These are phyloP conservation scores for Sphagnum fallax DNA, from an alignment of 228 moss, liverwort and hornwort species.

Conservation along the genomic window DNA sequence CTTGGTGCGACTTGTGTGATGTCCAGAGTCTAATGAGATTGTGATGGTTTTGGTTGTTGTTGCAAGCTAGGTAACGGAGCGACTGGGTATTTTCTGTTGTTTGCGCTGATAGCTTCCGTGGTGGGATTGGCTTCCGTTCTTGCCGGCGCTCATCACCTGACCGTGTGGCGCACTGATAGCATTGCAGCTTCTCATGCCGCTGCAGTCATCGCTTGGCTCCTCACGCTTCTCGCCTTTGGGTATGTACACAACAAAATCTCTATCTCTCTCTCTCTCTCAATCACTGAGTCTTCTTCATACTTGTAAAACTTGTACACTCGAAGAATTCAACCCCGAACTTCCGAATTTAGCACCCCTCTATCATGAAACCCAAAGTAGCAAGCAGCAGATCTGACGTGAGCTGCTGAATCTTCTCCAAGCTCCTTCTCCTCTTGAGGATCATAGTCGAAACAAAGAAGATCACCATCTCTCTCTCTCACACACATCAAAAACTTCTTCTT, in stretches of 20 bases:
- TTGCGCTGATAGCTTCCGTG: slow-evolving; percentile 38
- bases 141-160: slow-evolving; percentile 23
- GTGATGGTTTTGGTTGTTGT: not conserved
- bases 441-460: too few relatives aligned
- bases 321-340: not conserved
- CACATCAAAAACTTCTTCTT: too few relatives aligned
- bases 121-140: slow-evolving; percentile 36
- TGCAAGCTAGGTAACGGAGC: slow-evolving; percentile 7
- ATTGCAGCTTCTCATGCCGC: slow-evolving; percentile 15
- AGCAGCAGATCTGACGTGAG: not conserved
- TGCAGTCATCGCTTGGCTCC: slow-evolving; percentile 40
- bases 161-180: slow-evolving; percentile 20
- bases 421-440: too few relatives aligned
- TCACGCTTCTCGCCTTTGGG: slow-evolving; percentile 45
- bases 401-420: too few relatives aligned
- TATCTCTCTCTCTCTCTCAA: not conserved
- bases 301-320: not conserved
- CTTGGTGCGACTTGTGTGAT: not conserved
- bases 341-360: not conserved
- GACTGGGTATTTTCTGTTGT: slow-evolving; percentile 35
- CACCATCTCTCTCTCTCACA: too few relatives aligned
- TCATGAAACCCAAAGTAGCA: not conserved
- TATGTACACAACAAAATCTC: slow-evolving; percentile 2
- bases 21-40: not conserved
- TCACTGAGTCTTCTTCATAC: too few relatives aligned